Percentiles rank a stretch among this genome's conserved stretches.
phyloP scores from a whole-genome alignment of 805 yeast species.

The Metschnikowia peoriensis region DNA sequence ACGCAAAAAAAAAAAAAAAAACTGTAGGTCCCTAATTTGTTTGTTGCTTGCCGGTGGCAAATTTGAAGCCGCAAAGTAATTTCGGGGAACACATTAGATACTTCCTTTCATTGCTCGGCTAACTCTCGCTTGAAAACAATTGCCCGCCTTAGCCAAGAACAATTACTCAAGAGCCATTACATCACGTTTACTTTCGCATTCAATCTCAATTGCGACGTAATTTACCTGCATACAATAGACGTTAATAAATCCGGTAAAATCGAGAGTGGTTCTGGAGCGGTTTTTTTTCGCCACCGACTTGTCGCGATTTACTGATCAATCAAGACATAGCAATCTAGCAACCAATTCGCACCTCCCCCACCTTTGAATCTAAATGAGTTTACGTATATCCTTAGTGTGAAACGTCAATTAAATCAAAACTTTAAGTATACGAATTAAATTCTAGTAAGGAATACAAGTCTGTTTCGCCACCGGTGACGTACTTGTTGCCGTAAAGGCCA shows the following conservation, averaged over 20 bases:
- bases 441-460: slow-evolving; percentile 28
- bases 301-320: neutral
- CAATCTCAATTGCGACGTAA: neutral
- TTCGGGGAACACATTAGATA: too few relatives aligned
- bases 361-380: too few relatives aligned
- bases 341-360: too few relatives aligned
- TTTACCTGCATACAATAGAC: neutral
- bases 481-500: neutral
- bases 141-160: neutral
- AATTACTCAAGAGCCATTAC: neutral
- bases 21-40: too few relatives aligned
- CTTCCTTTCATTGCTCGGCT: too few relatives aligned
- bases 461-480: slow-evolving; percentile 4
- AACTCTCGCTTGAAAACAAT: too few relatives aligned
- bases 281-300: neutral
- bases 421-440: slow-evolving; percentile 30
- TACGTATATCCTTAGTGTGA: too few relatives aligned
- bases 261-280: neutral
- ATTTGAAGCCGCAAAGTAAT: too few relatives aligned
- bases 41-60: slow-evolving; percentile 2
- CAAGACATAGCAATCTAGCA: too few relatives aligned
- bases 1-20: neutral
- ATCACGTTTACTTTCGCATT: slow-evolving; percentile 3
- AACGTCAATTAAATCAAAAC: too few relatives aligned
- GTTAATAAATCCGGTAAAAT: neutral